phyloP scores from a whole-genome alignment of 2,329 filamentous ascomycete species.

The Pyricularia pennisetigena region DNA sequence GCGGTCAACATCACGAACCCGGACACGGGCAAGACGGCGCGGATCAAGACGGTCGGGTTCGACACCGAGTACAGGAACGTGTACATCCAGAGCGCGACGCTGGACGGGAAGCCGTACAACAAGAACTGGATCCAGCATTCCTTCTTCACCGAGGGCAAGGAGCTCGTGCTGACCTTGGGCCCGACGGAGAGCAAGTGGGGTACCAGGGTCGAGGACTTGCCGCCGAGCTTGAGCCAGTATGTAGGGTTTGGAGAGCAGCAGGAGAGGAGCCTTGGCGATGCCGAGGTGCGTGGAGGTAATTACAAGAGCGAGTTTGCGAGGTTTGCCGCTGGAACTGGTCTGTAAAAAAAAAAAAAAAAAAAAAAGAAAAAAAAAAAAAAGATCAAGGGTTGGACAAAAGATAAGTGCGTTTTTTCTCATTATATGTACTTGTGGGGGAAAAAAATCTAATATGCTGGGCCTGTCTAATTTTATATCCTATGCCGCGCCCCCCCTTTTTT shows the following conservation, averaged over 20 bases:
- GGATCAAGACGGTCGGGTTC: constrained; percentile 50
- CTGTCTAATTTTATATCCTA: background rate
- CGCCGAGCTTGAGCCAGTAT: constrained; percentile 44
- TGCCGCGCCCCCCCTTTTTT: background rate
- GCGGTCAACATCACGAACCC: constrained; percentile 46
- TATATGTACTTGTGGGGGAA: background rate
- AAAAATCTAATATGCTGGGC: background rate
- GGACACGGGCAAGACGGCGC: constrained; percentile 49
- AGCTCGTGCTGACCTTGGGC: constrained; percentile 53
- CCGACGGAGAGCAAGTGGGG: constrained; percentile 55
- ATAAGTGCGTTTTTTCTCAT: background rate
- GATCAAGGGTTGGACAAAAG: background rate
- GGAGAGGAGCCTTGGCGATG: background rate
- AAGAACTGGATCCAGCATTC: constrained; percentile 60
- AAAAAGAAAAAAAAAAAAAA: background rate
- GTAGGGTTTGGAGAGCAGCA: constrained; percentile 13
- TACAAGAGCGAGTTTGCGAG: background rate
- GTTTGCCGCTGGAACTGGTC: background rate
- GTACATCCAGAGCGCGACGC: constrained; percentile 55
- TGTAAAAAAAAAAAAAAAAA: background rate
- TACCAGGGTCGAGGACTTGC: constrained; percentile 45
- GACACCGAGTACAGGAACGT: constrained; percentile 45
- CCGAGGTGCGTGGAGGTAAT: background rate
- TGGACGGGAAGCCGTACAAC: constrained; percentile 50
- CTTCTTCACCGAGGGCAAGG: constrained; percentile 56